Base-by-base conservation (phyloP, 192 early-diverging fungal species). In the Mortierella hygrophila region DNA sequence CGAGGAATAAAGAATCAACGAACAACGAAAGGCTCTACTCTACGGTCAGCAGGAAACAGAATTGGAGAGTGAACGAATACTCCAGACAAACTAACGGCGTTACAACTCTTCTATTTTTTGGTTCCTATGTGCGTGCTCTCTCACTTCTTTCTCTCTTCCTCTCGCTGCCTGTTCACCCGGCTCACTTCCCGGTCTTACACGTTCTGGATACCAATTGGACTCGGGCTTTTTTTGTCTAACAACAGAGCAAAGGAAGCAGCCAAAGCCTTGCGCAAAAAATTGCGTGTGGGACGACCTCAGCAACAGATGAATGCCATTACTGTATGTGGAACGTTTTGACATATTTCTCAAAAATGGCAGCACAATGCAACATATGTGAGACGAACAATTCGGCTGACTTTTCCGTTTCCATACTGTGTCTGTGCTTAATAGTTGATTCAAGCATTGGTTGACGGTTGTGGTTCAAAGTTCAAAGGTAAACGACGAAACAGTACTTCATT, bases 401-500 rank as follows among this genome's bases (percentile, higher is more conserved):
- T 65, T 49, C 5, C 40, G 32, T 23, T 54, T 32, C 60, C 60
- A 52, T 40, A 4, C 21, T 65, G 18, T 41, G 52, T 70, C 41
- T 32, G 21, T 75, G 15, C 29, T 38, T 46, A 65, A 54, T 85
- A 86, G 84, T 78, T 86, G 49, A 86, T 86, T 54, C 84, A 86
- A 81, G 79, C 84, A 37, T 78, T 86, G 84, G 76, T 86, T 4
- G 84, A 86, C 69, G 84, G 84, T 11, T 86, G 84, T 42, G 84
- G 84, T 52, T 86, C 84, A 73, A 86, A 81, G 76, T 86, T 86
- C 72, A 86, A 81, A 74, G 84, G 84, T 77, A 81, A 55, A 37
- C 37, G 21, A 47, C 10, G 35, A 11, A 63, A 26, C 40, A 26
- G 37, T 41, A 6, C 21, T 41, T 10, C 29, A 37, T 6, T 40